Percentiles rank a stretch among this genome's conserved stretches.
These are phyloP conservation scores for Isochrysis galbana DNA, from an alignment of 78 protist species.

Conservation along the genomic window DNA sequence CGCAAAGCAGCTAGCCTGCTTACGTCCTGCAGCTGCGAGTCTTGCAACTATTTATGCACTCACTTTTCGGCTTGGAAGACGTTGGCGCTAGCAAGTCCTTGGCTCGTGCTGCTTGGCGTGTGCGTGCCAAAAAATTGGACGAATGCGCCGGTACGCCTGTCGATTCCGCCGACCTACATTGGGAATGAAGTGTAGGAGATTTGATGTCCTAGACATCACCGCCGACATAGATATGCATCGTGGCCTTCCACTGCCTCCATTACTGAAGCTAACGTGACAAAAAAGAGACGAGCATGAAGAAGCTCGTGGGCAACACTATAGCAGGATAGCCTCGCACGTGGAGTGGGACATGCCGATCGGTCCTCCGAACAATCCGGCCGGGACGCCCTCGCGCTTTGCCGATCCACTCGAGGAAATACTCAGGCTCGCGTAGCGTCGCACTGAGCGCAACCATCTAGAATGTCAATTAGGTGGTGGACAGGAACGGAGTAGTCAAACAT, in stretches of 20 bases:
- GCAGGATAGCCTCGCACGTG: no score
- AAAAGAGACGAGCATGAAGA: no score
- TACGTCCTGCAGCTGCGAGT: background rate
- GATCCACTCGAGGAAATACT: constrained; percentile 34
- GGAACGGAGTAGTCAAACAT: constrained; percentile 5
- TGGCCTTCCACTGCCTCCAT: no score
- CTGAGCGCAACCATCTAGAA: constrained; percentile 34
- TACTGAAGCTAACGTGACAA: no score
- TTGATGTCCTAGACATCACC: no score
- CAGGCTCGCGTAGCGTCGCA: constrained; percentile 39
- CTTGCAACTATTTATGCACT: no score
- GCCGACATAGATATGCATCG: no score
- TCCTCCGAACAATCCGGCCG: background rate
- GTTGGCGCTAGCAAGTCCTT: background rate
- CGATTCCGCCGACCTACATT: constrained; percentile 39
- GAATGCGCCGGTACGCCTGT: background rate
- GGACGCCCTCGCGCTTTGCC: background rate
- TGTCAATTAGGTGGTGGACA: background rate
- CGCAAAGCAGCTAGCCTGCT: no score
- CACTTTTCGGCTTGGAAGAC: background rate
- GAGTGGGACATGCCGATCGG: constrained; percentile 50
- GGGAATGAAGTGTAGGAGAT: no score
- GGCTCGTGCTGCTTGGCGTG: background rate
- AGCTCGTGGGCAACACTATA: no score
- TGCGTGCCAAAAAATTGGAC: constrained; percentile 25